phyloP scores from a whole-genome alignment of 306 rosid species.

The Ochetophila trinervis region DNA sequence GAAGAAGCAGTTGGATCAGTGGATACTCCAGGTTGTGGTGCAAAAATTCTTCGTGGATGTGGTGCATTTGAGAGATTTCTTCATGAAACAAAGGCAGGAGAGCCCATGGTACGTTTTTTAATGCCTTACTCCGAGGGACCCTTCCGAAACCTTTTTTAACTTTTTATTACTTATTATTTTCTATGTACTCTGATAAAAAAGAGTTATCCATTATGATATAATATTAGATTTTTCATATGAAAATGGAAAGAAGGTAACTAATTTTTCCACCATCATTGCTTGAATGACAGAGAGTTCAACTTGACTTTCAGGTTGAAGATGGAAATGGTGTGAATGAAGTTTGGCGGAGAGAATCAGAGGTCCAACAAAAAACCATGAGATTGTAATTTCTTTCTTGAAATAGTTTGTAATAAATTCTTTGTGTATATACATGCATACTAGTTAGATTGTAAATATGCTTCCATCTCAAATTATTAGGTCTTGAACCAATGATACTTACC shows the following conservation, averaged over 20 bases:
- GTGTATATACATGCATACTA: no score
- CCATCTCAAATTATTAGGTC: no score
- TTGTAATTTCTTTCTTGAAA: slow-evolving; percentile 1
- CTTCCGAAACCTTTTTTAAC: not conserved
- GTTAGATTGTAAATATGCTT: no score
- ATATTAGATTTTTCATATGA: not conserved
- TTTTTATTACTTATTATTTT: not conserved
- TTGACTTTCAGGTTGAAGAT: slow-evolving; percentile 8
- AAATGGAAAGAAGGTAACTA: not conserved
- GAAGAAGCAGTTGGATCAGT: slow-evolving; percentile 70
- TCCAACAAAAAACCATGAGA: slow-evolving; percentile 8
- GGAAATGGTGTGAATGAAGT: not conserved
- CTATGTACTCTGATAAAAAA: not conserved
- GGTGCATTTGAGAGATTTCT: slow-evolving; percentile 17
- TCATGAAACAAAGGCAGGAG: slow-evolving; percentile 5
- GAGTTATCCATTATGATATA: not conserved
- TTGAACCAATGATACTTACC: no score
- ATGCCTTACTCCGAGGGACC: not conserved
- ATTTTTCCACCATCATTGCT: not conserved
- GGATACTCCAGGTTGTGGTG: slow-evolving; percentile 52
- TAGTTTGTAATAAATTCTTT: not conserved
- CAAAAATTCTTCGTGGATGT: slow-evolving; percentile 44
- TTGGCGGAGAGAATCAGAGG: slow-evolving; percentile 7
- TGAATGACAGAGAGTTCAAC: not conserved
- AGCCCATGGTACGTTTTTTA: slow-evolving; percentile 23